Percentiles rank a stretch among this genome's conserved stretches.
phyloP scores from a whole-genome alignment of 2,329 filamentous ascomycete genomes.

The Apiospora marii region DNA sequence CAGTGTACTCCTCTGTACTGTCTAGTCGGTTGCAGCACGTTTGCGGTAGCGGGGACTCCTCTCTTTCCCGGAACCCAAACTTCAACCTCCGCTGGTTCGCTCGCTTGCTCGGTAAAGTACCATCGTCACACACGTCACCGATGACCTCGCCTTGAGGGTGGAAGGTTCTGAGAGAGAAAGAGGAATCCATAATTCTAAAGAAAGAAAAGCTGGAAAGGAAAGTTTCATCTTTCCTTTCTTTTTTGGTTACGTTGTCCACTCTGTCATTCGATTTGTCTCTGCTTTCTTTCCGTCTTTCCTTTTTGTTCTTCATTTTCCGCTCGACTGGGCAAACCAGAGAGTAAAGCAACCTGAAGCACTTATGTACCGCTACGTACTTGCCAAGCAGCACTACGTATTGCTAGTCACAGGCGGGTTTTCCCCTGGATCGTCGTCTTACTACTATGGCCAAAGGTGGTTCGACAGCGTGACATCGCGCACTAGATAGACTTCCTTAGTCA shows the following conservation, averaged over 20 bases:
- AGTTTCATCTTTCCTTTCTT: background rate
- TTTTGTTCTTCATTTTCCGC: background rate
- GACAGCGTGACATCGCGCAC: conserved; percentile 16
- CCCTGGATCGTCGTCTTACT: conserved; percentile 10
- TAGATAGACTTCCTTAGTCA: conserved; percentile 1
- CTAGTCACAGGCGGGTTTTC: background rate
- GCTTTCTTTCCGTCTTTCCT: background rate
- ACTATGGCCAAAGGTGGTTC: conserved; percentile 1
- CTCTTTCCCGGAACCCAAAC: conserved; percentile 6
- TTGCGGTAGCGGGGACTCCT: background rate
- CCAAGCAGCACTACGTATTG: background rate
- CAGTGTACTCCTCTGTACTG: no score
- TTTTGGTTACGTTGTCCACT: background rate
- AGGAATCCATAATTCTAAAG: background rate
- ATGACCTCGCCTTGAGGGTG: background rate
- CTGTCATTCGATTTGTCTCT: background rate
- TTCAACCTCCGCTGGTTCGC: background rate
- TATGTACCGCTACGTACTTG: background rate
- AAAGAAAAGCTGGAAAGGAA: background rate
- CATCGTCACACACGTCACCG: background rate
- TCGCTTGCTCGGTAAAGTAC: conserved; percentile 6
- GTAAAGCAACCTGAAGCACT: background rate
- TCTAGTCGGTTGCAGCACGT: background rate
- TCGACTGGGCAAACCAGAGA: background rate
- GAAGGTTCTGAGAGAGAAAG: no score